Base-by-base conservation (phyloP, 2,329 filamentous ascomycete genomes). In the Fusarium redolens region DNA sequence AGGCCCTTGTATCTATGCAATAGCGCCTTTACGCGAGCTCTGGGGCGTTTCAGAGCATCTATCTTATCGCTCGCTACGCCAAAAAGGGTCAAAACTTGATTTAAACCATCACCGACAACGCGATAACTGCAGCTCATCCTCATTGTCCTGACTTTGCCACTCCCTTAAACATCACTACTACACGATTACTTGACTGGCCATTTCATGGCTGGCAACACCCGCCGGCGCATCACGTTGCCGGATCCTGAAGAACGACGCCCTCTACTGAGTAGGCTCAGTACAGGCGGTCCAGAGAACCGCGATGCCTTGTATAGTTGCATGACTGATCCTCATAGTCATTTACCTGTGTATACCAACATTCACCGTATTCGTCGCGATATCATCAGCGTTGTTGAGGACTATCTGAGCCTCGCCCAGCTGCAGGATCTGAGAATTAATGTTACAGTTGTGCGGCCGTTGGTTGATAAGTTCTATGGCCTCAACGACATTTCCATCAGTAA, bases 341-440 rank as follows among this genome's bases (percentile, higher is more conserved):
- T 95, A 74, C 91, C 92, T 43, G 91, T 95, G 18, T 95, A 95
- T 82, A 92, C 89, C 55, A 95, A 91, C 72, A 94, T 95, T 76
- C 93, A 95, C 80, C 87, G 91, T 68, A 90, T 92, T 79, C 86
- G 89, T 40, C 86, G 89, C 79, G 90, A 92, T 79, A 88, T 92
- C 65, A 84, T 87, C 69, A 88, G 87, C 63, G 89, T 91, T 35
- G 89, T 91, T 55, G 90, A 91, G 82, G 87, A 88, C 79, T 88
- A 88, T 75, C 81, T 90, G 78, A 93, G 90, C 63, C 84, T 92
- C 62, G 92, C 95, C 75, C 93, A 96, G 84, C 85, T 97, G 71
- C 89, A 92, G 77, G 92, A 94, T 79, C 91, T 94, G 61, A 89
- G 93, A 65, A 94, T 96, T 86, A 96, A 96, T 79, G 88, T 93